Percentiles rank a stretch among this genome's conserved stretches.
Conservation (phyloP, 768 basidiomycete genomes). For the Lenzites betulinus region DNA sequence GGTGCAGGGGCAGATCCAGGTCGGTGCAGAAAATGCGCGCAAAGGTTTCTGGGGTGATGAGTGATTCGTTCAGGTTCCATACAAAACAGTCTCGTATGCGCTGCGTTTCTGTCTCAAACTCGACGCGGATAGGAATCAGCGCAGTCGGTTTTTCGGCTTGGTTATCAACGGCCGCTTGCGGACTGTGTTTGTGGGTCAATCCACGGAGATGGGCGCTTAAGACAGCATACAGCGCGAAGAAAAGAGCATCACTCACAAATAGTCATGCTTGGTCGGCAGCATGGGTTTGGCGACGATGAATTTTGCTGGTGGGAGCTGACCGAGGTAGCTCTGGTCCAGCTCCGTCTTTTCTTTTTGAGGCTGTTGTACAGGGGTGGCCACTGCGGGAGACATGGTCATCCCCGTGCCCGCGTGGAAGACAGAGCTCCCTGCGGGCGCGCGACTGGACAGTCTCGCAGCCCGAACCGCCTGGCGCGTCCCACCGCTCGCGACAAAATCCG, state of each 20-base stretch:
- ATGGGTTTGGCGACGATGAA: conserved; percentile 67
- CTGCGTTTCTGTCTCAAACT: conserved; percentile 90
- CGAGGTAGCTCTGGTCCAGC: conserved; percentile 87
- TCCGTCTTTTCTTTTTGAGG: conserved; percentile 49
- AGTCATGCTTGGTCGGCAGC: conserved; percentile 64
- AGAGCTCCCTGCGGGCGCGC: conserved; percentile 40
- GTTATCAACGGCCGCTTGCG: conserved; percentile 61
- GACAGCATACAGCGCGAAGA: neutral
- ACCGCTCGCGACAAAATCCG: conserved; percentile 72
- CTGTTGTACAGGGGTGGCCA: conserved; percentile 38
- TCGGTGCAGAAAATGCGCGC: conserved; percentile 88
- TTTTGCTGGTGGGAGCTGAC: conserved; percentile 77
- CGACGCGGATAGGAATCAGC: conserved; percentile 91
- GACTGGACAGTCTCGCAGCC: conserved; percentile 29
- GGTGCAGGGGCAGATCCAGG: conserved; percentile 67
- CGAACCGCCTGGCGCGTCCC: conserved; percentile 58
- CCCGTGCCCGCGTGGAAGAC: conserved; percentile 55
- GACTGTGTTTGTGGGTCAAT: conserved; percentile 39
- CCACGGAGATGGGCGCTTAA: neutral
- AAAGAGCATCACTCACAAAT: conserved; percentile 59
- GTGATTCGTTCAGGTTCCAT: conserved; percentile 91
- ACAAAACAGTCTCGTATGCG: conserved; percentile 93
- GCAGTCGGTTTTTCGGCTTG: conserved; percentile 57
- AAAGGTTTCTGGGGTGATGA: conserved; percentile 84
- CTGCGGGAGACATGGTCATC: conserved; percentile 23